Conservation (phyloP, 2,329 filamentous ascomycete species). For the Gyromitra esculenta region DNA sequence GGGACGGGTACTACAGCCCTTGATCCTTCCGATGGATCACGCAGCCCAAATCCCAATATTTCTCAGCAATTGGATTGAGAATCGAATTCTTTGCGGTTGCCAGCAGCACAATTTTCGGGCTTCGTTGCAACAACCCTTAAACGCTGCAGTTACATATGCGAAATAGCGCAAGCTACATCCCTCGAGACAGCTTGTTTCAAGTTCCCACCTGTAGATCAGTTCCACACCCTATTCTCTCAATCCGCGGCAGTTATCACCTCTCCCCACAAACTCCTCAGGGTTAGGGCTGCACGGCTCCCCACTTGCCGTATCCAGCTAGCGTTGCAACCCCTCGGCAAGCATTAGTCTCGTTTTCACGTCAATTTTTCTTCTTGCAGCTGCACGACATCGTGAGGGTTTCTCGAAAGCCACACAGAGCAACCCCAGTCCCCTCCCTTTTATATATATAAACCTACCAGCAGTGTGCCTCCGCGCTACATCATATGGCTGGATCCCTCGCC, state of each 20-base stretch:
- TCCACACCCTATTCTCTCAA: neutral
- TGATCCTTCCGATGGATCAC: neutral
- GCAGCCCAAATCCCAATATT: neutral
- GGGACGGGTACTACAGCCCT: neutral
- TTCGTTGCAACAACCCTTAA: neutral
- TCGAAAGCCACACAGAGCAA: slow-evolving; percentile 10
- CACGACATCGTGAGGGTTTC: slow-evolving; percentile 35
- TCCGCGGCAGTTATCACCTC: neutral
- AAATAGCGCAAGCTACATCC: neutral
- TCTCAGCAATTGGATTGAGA: neutral
- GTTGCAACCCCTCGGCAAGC: slow-evolving; percentile 19
- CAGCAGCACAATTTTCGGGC: neutral
- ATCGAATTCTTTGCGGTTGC: neutral
- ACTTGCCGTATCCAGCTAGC: slow-evolving; percentile 34
- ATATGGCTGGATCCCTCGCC: slow-evolving; percentile 53
- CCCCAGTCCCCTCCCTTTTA: slow-evolving; percentile 13
- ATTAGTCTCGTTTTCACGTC: slow-evolving; percentile 28
- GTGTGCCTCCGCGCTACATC: slow-evolving; percentile 22
- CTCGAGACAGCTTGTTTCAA: neutral
- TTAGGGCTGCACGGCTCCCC: slow-evolving; percentile 40
- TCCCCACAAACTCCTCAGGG: slow-evolving; percentile 11
- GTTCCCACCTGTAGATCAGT: neutral
- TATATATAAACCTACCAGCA: slow-evolving; percentile 27
- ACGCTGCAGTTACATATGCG: neutral
- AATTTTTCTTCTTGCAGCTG: slow-evolving; percentile 48